These are phyloP conservation scores for Solanum hybrid DNA, from an alignment of 305 asterid species.

Conservation along the genomic window DNA sequence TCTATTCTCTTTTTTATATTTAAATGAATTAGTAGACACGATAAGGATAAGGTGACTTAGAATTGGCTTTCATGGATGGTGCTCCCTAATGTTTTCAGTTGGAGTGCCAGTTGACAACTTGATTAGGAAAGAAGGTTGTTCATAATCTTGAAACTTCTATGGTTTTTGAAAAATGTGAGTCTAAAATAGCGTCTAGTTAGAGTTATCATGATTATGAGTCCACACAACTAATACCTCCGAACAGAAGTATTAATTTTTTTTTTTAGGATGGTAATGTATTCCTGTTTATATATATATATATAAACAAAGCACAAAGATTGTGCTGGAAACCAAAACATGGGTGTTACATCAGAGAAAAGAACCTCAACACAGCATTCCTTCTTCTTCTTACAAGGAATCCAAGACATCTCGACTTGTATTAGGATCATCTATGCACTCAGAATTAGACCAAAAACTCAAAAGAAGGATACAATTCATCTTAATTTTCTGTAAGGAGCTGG, in stretches of 20 bases:
- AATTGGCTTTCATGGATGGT: not conserved
- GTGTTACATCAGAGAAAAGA: not conserved
- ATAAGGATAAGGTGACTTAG: not conserved
- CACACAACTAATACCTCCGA: not conserved
- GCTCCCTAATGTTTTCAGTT: not conserved
- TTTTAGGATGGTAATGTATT: not conserved
- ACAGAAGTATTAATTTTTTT: not conserved
- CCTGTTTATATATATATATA: not conserved
- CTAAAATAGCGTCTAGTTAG: not conserved
- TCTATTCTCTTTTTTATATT: not conserved
- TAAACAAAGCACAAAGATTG: not conserved
- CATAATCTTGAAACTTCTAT: not conserved
- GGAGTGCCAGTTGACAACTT: slow-evolving; percentile 1
- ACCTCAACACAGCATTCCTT: not conserved
- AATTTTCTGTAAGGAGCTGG: not conserved
- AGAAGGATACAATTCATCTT: not conserved
- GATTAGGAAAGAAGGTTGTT: not conserved
- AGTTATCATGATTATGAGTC: not conserved
- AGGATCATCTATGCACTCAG: not conserved
- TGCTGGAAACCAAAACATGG: not conserved
- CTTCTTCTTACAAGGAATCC: not conserved
- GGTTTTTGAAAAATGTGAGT: not conserved
- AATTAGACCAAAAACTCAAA: not conserved
- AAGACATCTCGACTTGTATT: not conserved
- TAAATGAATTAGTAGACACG: not conserved